phyloP scores from a whole-genome alignment of 305 asterid genomes.

The Fraxinus latifolia region DNA sequence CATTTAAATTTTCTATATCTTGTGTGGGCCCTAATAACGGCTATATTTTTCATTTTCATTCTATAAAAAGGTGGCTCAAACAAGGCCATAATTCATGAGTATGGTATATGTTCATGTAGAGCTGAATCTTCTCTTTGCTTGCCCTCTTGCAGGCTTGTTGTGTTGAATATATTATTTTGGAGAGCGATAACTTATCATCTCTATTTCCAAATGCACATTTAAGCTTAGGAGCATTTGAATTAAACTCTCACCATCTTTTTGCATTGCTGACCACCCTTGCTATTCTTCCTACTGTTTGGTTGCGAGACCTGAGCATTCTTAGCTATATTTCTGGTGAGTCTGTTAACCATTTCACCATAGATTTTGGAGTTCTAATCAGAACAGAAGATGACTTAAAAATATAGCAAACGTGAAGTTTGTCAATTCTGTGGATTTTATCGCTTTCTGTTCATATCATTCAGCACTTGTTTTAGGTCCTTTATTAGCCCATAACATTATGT shows the following conservation, averaged over 20 bases:
- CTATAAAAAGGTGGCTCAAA: too few species aligned
- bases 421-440: neutral
- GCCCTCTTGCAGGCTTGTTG: slow-evolving; percentile 66
- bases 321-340: slow-evolving; percentile 88
- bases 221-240: slow-evolving; percentile 45
- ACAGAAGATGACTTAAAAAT: neutral
- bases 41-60: too few species aligned
- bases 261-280: slow-evolving; percentile 65
- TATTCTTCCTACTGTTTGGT: slow-evolving; percentile 90
- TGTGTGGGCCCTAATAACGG: too few species aligned
- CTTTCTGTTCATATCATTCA: neutral
- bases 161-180: slow-evolving; percentile 80
- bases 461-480: neutral
- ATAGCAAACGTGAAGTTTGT: neutral
- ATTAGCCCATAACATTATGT: neutral
- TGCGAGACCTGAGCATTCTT: slow-evolving; percentile 70
- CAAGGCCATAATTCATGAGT: neutral
- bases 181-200: slow-evolving; percentile 78
- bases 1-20: too few species aligned
- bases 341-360: neutral
- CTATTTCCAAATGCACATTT: slow-evolving; percentile 79
- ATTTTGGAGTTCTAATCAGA: neutral
- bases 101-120: neutral
- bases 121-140: neutral
- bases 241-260: slow-evolving; percentile 61